Evolutionary conservation across 306 rosid genomes (phyloP), one percentile per base, ranked within the genome.

Genomic region (Ochetophila trinervis): DNA sequence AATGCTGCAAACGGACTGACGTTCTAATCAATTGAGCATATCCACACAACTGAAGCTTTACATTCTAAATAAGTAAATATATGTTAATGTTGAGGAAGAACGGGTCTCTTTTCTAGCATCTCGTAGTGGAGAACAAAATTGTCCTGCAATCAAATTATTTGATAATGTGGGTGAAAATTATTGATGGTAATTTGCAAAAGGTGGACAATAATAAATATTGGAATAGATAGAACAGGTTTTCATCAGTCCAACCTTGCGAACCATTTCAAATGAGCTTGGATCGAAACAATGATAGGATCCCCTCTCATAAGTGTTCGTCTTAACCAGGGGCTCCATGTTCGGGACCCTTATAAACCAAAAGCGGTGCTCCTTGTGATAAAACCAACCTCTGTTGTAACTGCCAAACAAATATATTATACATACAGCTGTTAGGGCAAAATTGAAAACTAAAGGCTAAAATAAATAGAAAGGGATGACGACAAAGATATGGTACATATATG

Each of bases 221-320:
- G 19, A 58, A 44, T 32, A 4, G 58, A 27, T 8, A 36, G 11
- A 24, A 53, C 15, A 52, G 13, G 52, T 52, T 40, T 36, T 16
- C 19, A 50, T 17, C 11, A 63, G 65, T 77, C 49, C 94, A 63
- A 94, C 99, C 99, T 90, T 90, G 23, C 86, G 91, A 67, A 86
- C 65, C 0, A 76, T 83, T 83, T 94, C 99, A 53, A 94, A 88
- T 58, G 87, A 51, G 79, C 73, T 88, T 16, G 97, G 97, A 63
- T 94, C 97, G 40, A 94, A 94, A 76, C 88, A 88, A 75, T 78
- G 89, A 72, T 90, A 94, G 9, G 95, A 88, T 70, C 97, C 97
- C 76, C 90, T 83, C 84, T 94, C 99, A 22, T 81, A 80, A 0
- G 91, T 71, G 79, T 65, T 74, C 21, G 96, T 88, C 79, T 90